Conservation (phyloP, 495 filamentous ascomycete genomes). For the Echria macrotheca region DNA sequence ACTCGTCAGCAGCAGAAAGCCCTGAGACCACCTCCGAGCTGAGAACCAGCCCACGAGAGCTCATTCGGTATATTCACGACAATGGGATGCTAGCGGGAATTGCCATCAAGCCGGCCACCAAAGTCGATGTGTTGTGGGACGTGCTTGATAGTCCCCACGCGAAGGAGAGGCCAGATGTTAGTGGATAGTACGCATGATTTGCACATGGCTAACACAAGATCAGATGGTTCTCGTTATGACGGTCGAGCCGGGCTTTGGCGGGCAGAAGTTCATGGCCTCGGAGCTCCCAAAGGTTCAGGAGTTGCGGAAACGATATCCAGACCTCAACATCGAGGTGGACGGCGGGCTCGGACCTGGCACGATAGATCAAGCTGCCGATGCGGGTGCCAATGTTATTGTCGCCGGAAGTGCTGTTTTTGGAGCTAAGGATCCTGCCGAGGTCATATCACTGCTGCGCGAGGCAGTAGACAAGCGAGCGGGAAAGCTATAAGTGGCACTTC, state of each 20-base stretch:
- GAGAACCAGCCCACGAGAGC: conserved; percentile 71
- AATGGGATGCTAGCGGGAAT: conserved; percentile 86
- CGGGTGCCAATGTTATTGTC: conserved; percentile 96
- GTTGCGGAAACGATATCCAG: conserved; percentile 76
- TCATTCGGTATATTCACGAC: conserved; percentile 87
- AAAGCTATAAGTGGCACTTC: conserved; percentile 21
- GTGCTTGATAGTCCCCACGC: conserved; percentile 66
- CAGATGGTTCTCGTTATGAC: conserved; percentile 99
- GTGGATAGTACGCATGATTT: no score
- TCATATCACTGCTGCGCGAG: conserved; percentile 73
- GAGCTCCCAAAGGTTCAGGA: conserved; percentile 89
- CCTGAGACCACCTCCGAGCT: conserved; percentile 60
- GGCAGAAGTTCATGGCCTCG: conserved; percentile 95
- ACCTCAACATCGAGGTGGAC: conserved; percentile 95
- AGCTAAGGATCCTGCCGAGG: conserved; percentile 76
- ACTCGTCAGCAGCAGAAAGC: conserved; percentile 72
- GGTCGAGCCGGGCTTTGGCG: conserved; percentile 94
- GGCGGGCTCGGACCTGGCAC: conserved; percentile 83
- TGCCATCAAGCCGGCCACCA: conserved; percentile 89
- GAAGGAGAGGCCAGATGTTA: conserved; percentile 83
- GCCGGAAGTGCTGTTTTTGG: conserved; percentile 97
- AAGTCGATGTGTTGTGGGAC: conserved; percentile 85
- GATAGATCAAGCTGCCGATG: conserved; percentile 90
- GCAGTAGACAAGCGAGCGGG: conserved; percentile 61
- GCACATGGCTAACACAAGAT: background rate